These are phyloP conservation scores for Phytopythium oedochilum DNA, from an alignment of 352 stramenopile genomes.

Conservation along the genomic window DNA sequence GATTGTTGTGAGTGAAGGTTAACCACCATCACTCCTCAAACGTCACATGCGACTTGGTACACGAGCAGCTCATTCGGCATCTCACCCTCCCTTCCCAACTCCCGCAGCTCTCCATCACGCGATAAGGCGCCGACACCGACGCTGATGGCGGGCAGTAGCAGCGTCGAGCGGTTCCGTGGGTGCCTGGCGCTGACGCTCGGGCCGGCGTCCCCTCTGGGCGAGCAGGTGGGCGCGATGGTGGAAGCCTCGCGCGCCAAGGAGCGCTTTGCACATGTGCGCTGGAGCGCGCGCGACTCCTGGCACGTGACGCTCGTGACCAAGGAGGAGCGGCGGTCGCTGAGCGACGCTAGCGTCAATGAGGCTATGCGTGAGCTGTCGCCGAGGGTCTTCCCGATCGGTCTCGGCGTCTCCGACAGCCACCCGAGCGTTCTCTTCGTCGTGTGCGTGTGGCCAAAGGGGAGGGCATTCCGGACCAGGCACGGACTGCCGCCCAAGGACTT, in stretches of 20 bases:
- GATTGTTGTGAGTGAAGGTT: background rate
- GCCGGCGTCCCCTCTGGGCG: conserved; percentile 12
- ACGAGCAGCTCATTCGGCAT: background rate
- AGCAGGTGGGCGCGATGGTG: conserved; percentile 17
- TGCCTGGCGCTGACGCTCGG: conserved; percentile 30
- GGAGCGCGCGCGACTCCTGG: conserved; percentile 12
- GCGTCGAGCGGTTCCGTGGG: conserved; percentile 24
- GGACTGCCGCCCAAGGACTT: conserved; percentile 42
- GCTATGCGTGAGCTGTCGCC: conserved; percentile 17
- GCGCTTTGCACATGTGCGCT: background rate
- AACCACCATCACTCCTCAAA: background rate
- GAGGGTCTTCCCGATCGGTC: conserved; percentile 35
- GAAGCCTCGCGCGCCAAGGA: background rate
- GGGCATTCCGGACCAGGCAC: conserved; percentile 34
- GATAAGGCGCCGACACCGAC: background rate
- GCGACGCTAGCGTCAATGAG: conserved; percentile 18
- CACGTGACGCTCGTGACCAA: conserved; percentile 64
- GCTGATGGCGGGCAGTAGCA: conserved; percentile 9
- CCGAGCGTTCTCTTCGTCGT: conserved; percentile 42
- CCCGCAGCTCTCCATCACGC: background rate
- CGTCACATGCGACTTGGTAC: background rate
- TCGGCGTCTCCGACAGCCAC: conserved; percentile 18
- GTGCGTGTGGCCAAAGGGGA: conserved; percentile 52
- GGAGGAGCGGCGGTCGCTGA: conserved; percentile 28
- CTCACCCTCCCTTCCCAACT: background rate